Evolutionary conservation across 2,329 filamentous ascomycete genomes (phyloP).

Genomic region (Fusarium sp.): DNA sequence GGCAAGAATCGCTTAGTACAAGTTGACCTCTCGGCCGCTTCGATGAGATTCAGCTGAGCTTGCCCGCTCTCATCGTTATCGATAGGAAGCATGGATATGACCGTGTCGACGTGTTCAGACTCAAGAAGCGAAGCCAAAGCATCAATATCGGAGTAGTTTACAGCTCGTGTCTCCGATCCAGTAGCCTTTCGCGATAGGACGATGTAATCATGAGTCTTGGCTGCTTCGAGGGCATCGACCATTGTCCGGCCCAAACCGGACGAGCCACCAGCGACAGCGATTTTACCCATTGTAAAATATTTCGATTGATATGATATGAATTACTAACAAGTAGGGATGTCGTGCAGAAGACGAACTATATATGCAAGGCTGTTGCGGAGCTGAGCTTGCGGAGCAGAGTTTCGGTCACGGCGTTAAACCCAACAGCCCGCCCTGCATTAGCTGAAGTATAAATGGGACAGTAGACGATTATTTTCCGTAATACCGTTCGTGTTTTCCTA

Average conservation of each 20-base stretch:
- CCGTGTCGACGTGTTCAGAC: background rate
- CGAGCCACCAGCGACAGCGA: background rate
- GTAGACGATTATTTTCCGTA: background rate
- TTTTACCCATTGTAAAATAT: background rate
- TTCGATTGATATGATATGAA: background rate
- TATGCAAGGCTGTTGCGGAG: background rate
- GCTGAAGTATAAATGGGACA: background rate
- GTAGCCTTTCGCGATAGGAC: background rate
- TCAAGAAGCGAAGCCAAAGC: background rate
- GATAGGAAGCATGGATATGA: background rate
- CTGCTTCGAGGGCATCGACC: background rate
- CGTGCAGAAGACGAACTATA: background rate
- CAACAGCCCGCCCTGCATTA: background rate
- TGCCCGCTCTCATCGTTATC: background rate
- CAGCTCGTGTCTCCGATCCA: accelerated
- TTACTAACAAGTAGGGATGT: background rate
- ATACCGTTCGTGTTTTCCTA: accelerated
- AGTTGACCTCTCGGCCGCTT: background rate
- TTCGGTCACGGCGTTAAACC: background rate
- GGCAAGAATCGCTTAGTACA: background rate
- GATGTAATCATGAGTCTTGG: background rate
- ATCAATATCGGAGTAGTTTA: background rate
- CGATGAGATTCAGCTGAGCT: background rate
- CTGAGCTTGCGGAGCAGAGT: background rate
- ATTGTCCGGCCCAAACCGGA: background rate